Conservation (phyloP, 2,329 filamentous ascomycete genomes). For the Xylogone sp. region DNA sequence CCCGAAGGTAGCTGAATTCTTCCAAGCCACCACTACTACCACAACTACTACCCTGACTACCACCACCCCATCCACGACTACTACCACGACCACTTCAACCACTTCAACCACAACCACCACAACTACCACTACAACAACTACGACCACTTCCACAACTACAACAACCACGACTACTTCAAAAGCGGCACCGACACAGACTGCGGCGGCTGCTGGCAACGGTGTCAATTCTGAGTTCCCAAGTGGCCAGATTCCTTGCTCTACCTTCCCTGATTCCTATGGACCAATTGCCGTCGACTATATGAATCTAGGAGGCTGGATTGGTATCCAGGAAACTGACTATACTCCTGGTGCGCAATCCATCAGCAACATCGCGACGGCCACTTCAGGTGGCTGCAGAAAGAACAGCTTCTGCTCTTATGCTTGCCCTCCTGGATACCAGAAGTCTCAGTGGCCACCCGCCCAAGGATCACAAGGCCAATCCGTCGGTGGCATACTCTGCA, state of each 20-base stretch:
- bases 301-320: conserved; percentile 70
- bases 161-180: conserved; percentile 27
- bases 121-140: conserved; percentile 10
- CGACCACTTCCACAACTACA: conserved; percentile 8
- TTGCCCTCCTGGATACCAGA: conserved; percentile 88
- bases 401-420: conserved; percentile 86
- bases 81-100: conserved; percentile 25
- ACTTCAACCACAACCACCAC: conserved; percentile 15
- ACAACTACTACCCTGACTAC: conserved; percentile 22
- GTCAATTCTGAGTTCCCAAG: conserved; percentile 70
- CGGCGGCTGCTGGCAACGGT: conserved; percentile 39
- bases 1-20: conserved; percentile 33
- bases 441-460: conserved; percentile 78
- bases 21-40: conserved; percentile 32
- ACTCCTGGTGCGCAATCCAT: conserved; percentile 48
- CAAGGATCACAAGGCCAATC: conserved; percentile 83
- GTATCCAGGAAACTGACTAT: too few relatives aligned
- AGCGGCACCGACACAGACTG: conserved; percentile 19
- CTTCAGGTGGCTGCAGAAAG: conserved; percentile 56
- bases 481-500: conserved; percentile 83
- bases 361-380: conserved; percentile 60
- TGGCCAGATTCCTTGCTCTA: conserved; percentile 64
- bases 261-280: conserved; percentile 80
- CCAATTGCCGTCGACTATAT: conserved; percentile 68
- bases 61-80: conserved; percentile 26